Base-by-base conservation (phyloP, 345 rosid genomes). In the Acer yangbiense region DNA sequence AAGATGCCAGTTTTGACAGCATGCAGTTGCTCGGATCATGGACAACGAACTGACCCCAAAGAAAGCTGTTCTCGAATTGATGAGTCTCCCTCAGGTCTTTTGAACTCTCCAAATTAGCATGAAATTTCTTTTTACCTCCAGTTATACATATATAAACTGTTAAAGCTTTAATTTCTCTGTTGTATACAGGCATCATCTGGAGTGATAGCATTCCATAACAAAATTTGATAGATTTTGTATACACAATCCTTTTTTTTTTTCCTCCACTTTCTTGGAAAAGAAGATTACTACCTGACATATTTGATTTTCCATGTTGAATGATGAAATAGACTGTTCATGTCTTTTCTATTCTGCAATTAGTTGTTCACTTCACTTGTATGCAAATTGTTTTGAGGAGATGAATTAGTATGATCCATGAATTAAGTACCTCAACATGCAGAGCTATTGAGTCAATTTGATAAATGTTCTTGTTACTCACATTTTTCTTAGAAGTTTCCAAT, bases 1-100 rank as follows among this genome's bases (percentile, higher is more conserved):
- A 90, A 95, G 86, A 86, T 95, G 86, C 98, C 97, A 0, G 97
- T 95, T 76, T 82, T 95, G 83, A 95, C 98, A 71, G 98, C 25
- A 23, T 23, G 25, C 98, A 54, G 98, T 95, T 61, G 98, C 97
- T 65, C 90, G 95, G 80, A 95, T 93, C 76, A 82, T 95, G 61
- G 98, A 95, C 80, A 88, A 87, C 63, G 98, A 95, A 77, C 86
- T 95, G 65, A 95, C 98, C 54, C 98, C 98, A 1, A 85, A 88
- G 67, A 91, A 87, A 81, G 98, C 98, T 62, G 97, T 93, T 77
- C 89, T 85, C 2, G 98, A 95, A 85, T 82, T 93, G 73, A 91
- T 95, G 98, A 90, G 79, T 79, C 98, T 94, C 72, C 96, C 96
- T 79, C 96, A 91, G 92, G 95, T 91, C 13, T 72, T 82, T 77